phyloP scores from a whole-genome alignment of 2,329 filamentous ascomycete species.

The Calycina herbarum region DNA sequence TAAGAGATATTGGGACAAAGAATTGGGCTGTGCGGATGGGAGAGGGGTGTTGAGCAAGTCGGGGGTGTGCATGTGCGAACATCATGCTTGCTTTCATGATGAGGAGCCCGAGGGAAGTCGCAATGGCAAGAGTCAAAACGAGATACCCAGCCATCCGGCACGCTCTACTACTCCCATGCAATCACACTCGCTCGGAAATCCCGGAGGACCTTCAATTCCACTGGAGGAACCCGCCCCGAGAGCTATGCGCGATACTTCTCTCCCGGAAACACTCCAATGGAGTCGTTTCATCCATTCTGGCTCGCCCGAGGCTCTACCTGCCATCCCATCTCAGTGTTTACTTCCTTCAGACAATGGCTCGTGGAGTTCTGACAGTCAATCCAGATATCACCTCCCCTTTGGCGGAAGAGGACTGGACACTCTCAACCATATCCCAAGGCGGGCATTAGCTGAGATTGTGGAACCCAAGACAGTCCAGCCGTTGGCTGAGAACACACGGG shows the following conservation, averaged over 20 bases:
- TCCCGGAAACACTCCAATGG: slow-evolving; percentile 35
- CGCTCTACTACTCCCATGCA: slow-evolving; percentile 8
- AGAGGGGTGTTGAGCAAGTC: slow-evolving; percentile 16
- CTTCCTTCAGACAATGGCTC: slow-evolving; percentile 38
- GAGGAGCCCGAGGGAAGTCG: slow-evolving; percentile 22
- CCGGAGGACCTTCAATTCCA: neutral
- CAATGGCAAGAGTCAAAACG: slow-evolving; percentile 14
- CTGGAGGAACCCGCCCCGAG: neutral
- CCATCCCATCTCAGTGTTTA: slow-evolving; percentile 40
- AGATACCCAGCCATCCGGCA: slow-evolving; percentile 15
- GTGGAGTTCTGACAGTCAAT: slow-evolving; percentile 28
- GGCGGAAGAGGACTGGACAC: slow-evolving; percentile 32
- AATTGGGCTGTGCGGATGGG: slow-evolving; percentile 20
- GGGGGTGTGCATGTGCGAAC: slow-evolving; percentile 50
- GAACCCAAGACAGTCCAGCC: slow-evolving; percentile 10
- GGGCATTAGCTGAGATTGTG: slow-evolving; percentile 13
- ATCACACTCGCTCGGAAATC: neutral
- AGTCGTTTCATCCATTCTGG: slow-evolving; percentile 31
- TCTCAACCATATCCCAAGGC: slow-evolving; percentile 30
- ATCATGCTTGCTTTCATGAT: slow-evolving; percentile 58
- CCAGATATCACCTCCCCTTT: slow-evolving; percentile 31
- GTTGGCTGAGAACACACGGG: slow-evolving; percentile 9
- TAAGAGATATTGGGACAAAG: slow-evolving; percentile 51
- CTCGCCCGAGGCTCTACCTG: slow-evolving; percentile 32
- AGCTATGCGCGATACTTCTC: slow-evolving; percentile 8